Base-by-base conservation (phyloP, 2,329 filamentous ascomycete species). In the Neonectria sp. region DNA sequence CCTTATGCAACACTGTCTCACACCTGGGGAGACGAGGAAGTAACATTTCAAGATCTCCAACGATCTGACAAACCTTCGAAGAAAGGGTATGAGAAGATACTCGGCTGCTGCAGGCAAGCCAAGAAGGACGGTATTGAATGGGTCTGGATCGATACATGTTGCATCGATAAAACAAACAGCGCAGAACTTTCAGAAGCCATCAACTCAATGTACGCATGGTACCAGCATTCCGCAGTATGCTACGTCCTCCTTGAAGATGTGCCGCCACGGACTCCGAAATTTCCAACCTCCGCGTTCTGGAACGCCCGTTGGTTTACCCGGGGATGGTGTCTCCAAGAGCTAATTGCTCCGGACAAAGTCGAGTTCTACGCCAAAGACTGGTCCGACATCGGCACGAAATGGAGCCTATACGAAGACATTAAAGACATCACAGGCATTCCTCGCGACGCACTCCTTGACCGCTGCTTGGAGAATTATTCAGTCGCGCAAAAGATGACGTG, bases 291-390 rank as follows among this genome's bases (percentile, higher is more conserved):
- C 3, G 25, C 17, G 15, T 68, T 71, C 37, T 35, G 52, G 6
- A 63, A 67, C 17, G 68, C 65, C 15, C 63, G 69, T 6, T 76
- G 73, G 69, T 74, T 73, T 13, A 71, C 68, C 35, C 61, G 69
- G 43, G 73, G 69, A 21, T 79, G 64, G 76, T 76, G 55, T 17
- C 68, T 76, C 2, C 69, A 73, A 35, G 75, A 76, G 56, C 65
- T 77, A 31, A 52, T 76, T 40, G 74, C 75, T 3, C 74, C 75
- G 1, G 27, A 24, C 5, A 49, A 48, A 6, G 62, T 76, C 11
- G 72, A 74, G 27, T 76, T 76, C 48, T 76, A 70, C 48, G 66
- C 68, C 11, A 40, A 40, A 2, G 58, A 69, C 17, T 76, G 73
- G 73, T 65, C 63, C 4, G 68, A 74, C 17, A 51, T 76, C 15